Conservation (phyloP, 2,329 filamentous ascomycete genomes). For the Fusarium sarcochroum region DNA sequence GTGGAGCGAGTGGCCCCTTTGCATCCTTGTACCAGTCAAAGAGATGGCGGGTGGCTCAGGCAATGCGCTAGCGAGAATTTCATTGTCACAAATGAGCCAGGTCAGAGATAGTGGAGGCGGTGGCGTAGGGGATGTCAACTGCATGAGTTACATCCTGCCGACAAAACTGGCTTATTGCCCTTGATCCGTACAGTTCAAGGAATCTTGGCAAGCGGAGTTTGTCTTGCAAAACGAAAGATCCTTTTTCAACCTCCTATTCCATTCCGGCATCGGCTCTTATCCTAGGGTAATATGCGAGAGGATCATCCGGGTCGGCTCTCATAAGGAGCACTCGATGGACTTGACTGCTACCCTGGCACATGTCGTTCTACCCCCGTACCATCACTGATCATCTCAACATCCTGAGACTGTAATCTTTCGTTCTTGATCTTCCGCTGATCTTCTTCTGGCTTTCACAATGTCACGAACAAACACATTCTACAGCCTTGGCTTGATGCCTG, state of each 20-base stretch:
- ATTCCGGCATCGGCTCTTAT: neutral
- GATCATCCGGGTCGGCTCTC: no score
- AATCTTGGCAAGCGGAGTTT: neutral
- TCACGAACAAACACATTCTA: constrained; percentile 22
- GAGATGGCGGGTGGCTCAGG: no score
- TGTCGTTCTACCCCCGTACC: neutral
- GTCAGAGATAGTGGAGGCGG: neutral
- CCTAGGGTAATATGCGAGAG: neutral
- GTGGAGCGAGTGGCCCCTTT: no score
- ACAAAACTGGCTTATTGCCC: neutral
- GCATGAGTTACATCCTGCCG: neutral
- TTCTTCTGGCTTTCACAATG: neutral
- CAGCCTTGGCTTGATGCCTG: constrained; percentile 29
- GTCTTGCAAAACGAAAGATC: neutral
- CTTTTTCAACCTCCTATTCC: neutral
- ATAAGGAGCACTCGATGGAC: no score
- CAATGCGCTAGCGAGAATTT: no score
- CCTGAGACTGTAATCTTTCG: neutral
- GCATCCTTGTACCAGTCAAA: no score
- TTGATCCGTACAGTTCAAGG: neutral
- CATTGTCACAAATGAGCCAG: no score
- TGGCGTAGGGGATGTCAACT: neutral
- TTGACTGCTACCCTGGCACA: no score
- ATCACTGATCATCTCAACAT: no score
- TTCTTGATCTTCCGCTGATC: neutral